These are phyloP conservation scores for Colletotrichum spinosum DNA, from an alignment of 2,329 filamentous ascomycete genomes.

Conservation along the genomic window DNA sequence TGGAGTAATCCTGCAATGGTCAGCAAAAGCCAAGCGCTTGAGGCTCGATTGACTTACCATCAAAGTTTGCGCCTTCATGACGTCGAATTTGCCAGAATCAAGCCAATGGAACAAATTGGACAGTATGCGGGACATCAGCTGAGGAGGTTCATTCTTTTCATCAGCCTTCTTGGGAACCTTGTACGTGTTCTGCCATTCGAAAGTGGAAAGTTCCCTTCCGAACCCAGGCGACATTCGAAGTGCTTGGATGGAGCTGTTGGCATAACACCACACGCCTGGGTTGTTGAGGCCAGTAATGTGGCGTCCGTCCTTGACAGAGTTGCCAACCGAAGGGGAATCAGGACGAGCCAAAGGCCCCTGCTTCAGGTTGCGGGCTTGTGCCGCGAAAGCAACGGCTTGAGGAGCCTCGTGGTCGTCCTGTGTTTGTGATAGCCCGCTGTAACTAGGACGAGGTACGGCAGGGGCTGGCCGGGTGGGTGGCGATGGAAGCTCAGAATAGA, in stretches of 20 bases:
- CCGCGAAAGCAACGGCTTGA: slow-evolving; percentile 15
- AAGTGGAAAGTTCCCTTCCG: slow-evolving; percentile 70
- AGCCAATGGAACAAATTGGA: slow-evolving; percentile 70
- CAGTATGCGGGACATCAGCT: slow-evolving; percentile 70
- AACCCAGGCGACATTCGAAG: slow-evolving; percentile 80
- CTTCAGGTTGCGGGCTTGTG: slow-evolving; percentile 26
- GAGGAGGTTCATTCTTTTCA: slow-evolving; percentile 63
- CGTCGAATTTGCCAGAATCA: slow-evolving; percentile 59
- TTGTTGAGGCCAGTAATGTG: slow-evolving; percentile 82
- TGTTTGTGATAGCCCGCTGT: slow-evolving; percentile 73
- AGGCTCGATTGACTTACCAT: slow-evolving; percentile 58
- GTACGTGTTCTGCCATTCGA: slow-evolving; percentile 71
- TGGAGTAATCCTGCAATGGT: slow-evolving; percentile 64
- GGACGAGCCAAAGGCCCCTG: slow-evolving; percentile 31
- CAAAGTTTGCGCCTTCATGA: slow-evolving; percentile 66
- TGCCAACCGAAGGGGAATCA: slow-evolving; percentile 25
- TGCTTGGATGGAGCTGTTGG: slow-evolving; percentile 90
- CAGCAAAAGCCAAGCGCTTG: slow-evolving; percentile 30
- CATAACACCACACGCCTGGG: slow-evolving; percentile 87
- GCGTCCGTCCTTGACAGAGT: slow-evolving; percentile 44
- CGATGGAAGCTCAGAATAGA: slow-evolving; percentile 61
- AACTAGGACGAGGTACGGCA: slow-evolving; percentile 76
- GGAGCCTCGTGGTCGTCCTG: slow-evolving; percentile 33
- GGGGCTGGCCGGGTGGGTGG: slow-evolving; percentile 76
- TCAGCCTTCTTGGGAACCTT: slow-evolving; percentile 75